These are phyloP conservation scores for Aegle marmelos DNA, from an alignment of 345 rosid species.

Conservation along the genomic window DNA sequence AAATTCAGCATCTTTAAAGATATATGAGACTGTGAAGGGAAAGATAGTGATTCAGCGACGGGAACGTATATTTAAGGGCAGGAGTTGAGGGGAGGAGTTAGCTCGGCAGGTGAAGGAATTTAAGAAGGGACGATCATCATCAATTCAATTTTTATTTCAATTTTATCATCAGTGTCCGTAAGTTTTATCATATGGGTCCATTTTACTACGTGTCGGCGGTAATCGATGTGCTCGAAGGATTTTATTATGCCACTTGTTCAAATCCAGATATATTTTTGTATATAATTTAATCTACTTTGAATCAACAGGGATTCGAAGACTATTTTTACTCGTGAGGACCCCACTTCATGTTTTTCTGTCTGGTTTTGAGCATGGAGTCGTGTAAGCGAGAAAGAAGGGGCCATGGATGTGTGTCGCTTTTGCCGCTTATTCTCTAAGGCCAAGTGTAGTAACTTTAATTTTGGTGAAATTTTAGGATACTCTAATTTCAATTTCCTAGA, in stretches of 20 bases:
- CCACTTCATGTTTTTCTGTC: not conserved
- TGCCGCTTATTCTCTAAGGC: not conserved
- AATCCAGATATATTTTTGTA: not conserved
- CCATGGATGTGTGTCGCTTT: not conserved
- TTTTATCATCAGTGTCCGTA: not conserved
- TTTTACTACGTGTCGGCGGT: slow-evolving; percentile 7
- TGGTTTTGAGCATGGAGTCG: not conserved
- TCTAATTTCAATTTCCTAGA: not conserved
- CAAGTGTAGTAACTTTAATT: not conserved
- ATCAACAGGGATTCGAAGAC: not conserved
- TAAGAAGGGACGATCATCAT: not conserved
- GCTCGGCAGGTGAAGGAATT: slow-evolving; percentile 4
- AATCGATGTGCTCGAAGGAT: not conserved
- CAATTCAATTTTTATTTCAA: not conserved
- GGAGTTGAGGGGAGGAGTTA: not conserved
- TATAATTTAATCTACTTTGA: not conserved
- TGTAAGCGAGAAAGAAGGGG: not conserved
- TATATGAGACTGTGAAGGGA: not conserved
- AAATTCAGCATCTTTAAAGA: not conserved
- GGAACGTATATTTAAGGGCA: not conserved
- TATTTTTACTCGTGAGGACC: not conserved
- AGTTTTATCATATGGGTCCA: not conserved
- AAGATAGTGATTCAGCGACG: not conserved
- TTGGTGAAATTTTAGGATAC: not conserved
- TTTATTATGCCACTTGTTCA: not conserved